These are phyloP conservation scores for Inga laurina DNA, from an alignment of 306 rosid genomes.

Conservation along the genomic window DNA sequence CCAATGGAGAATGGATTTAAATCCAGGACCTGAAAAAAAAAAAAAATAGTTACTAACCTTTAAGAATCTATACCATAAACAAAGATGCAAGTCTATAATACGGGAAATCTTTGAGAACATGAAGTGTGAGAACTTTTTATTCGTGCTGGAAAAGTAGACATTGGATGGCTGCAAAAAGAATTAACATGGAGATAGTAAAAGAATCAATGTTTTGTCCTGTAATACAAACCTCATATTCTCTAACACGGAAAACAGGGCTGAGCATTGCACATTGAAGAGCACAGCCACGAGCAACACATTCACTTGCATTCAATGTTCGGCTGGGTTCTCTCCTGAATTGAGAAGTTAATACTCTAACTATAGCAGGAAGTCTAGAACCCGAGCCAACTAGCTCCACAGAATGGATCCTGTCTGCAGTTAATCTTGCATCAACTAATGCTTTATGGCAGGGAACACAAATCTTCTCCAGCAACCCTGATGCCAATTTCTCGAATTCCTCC, in stretches of 20 bases:
- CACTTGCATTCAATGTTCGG: slow-evolving; percentile 90
- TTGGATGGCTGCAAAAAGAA: slow-evolving; percentile 13
- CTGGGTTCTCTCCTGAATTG: slow-evolving; percentile 79
- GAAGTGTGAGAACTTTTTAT: slow-evolving; percentile 7
- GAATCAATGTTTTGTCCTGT: slow-evolving; percentile 28
- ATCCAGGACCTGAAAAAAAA: slow-evolving; percentile 77
- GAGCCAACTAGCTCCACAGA: slow-evolving; percentile 97
- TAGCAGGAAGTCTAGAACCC: slow-evolving; percentile 91
- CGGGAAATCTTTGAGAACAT: slow-evolving; percentile 19
- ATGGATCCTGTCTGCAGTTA: slow-evolving; percentile 61
- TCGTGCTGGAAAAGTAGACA: slow-evolving; percentile 8
- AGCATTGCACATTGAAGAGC: slow-evolving; percentile 99
- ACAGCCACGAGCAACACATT: slow-evolving; percentile 98
- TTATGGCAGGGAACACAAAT: slow-evolving; percentile 66
- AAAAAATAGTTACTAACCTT: slow-evolving; percentile 19
- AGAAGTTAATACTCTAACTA: slow-evolving; percentile 60
- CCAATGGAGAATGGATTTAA: slow-evolving; percentile 75
- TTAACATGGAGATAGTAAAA: slow-evolving; percentile 4
- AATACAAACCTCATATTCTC: slow-evolving; percentile 88
- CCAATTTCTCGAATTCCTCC: slow-evolving; percentile 89
- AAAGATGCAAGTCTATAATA: neutral
- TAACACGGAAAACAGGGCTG: slow-evolving; percentile 78
- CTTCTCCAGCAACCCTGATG: slow-evolving; percentile 68
- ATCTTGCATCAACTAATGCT: slow-evolving; percentile 71
- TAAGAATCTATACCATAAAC: slow-evolving; percentile 16